Base-by-base conservation (phyloP, 352 stramenopile species). In the Peronospora farinosa region DNA sequence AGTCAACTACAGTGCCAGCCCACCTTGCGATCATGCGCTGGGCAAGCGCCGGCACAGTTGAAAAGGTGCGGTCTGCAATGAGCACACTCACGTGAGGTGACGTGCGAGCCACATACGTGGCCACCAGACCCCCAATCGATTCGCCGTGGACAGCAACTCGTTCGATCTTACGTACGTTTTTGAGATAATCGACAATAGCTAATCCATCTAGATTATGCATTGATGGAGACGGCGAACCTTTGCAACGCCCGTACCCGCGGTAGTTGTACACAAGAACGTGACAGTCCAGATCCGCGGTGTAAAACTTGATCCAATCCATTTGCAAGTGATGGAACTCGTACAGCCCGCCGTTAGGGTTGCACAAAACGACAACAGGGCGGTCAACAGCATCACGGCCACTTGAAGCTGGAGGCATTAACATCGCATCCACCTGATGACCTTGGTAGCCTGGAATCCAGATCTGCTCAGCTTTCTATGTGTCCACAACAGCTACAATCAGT, bases 241-340 rank as follows among this genome's bases (percentile, higher is more conserved):
- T 63, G 47, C 77, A 88, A 6, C 81, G 76, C 12, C 84, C 84
- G 54, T 95, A 95, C 8, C 84, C 84, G 10, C 84, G 81, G 47
- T 95, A 95, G 59, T 95, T 95, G 55, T 82, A 95, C 32, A 95
- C 64, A 10, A 92, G 66, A 42, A 95, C 76, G 43, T 92, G 70
- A 40, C 78, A 90, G 28, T 81, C 61, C 4, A 88, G 44, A 1
- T 88, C 75, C 25, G 54, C 46, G 0, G 76, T 91, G 54, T 95
- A 95, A 41, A 95, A 92, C 54, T 85, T 80, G 59, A 91, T 74
- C 84, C 84, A 95, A 45, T 95, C 84, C 76, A 90, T 92, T 32
- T 95, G 84, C 40, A 95, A 65, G 48, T 91, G 84, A 49, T 95
- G 84, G 31, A 92, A 80, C 57, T 95, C 84, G 57, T 95, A 95